Evolutionary conservation across 2,329 filamentous ascomycete species (phyloP).

Genomic region (Aureobasidium melanogenum): DNA sequence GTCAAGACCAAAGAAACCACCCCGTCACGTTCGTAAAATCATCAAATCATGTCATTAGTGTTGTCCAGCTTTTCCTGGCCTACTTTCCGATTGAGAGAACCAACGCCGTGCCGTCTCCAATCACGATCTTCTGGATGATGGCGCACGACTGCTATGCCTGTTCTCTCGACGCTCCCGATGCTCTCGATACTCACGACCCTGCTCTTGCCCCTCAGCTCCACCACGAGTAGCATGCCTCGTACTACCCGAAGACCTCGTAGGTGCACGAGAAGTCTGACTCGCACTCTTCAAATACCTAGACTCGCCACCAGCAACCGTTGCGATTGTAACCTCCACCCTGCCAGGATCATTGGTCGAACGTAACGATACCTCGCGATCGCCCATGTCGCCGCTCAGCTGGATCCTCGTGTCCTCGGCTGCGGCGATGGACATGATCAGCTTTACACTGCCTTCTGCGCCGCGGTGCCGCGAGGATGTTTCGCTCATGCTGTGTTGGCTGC

Average conservation of each 20-base stretch:
- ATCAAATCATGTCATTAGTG: neutral
- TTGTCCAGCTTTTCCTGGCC: no score
- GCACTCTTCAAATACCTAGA: constrained; percentile 1
- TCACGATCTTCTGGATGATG: neutral
- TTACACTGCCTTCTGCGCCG: neutral
- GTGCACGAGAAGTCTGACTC: neutral
- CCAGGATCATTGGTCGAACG: neutral
- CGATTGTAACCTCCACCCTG: constrained; percentile 1
- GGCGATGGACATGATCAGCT: neutral
- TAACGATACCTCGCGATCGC: neutral
- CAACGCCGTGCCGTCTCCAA: no score
- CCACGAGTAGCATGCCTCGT: neutral
- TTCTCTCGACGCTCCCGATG: neutral
- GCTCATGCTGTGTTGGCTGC: constrained; percentile 5
- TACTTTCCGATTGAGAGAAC: neutral
- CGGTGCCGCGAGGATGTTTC: neutral
- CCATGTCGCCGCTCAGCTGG: neutral
- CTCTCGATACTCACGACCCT: neutral
- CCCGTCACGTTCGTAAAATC: neutral
- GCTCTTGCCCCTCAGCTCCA: constrained; percentile 1
- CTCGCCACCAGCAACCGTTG: neutral
- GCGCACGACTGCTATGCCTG: neutral
- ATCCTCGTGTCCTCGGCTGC: neutral
- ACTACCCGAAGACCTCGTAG: constrained; percentile 1
- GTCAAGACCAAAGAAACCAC: neutral